Evolutionary conservation across 768 basidiomycete genomes (phyloP).

Genomic region (Boletus patriciae): DNA sequence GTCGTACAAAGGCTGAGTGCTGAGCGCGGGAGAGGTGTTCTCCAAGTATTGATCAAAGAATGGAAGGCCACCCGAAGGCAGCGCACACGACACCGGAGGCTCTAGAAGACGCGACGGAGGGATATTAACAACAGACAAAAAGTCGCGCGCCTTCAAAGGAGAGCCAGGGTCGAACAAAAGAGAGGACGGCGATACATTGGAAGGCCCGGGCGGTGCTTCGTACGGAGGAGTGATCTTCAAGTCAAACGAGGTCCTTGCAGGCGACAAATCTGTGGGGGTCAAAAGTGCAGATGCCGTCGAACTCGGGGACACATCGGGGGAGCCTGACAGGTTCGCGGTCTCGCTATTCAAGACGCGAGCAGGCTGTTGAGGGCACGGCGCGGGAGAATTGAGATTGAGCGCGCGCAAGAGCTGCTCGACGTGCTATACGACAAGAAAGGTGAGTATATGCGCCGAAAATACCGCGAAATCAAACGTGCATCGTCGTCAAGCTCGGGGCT

Average conservation of each 20-base stretch:
- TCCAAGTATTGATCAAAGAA: conserved; percentile 59
- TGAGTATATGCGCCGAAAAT: conserved; percentile 32
- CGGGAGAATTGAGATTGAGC: conserved; percentile 77
- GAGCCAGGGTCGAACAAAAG: conserved; percentile 48
- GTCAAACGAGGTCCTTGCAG: conserved; percentile 57
- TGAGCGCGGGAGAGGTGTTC: conserved; percentile 38
- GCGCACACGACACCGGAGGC: conserved; percentile 10
- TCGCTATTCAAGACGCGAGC: conserved; percentile 46
- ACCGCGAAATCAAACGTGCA: conserved; percentile 26
- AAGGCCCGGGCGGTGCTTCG: conserved; percentile 38
- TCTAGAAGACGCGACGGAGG: conserved; percentile 29
- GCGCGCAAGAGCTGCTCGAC: conserved; percentile 80
- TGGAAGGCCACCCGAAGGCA: conserved; percentile 35
- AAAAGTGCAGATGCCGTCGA: conserved; percentile 70
- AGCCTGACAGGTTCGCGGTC: conserved; percentile 40
- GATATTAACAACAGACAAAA: conserved; percentile 27
- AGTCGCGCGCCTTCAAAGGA: conserved; percentile 32
- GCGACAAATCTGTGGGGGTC: conserved; percentile 75
- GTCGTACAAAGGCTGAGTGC: conserved; percentile 37
- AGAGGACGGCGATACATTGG: conserved; percentile 37
- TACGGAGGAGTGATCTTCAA: conserved; percentile 53
- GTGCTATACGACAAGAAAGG: conserved; percentile 47
- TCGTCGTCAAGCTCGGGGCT: conserved; percentile 57
- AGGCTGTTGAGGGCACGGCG: conserved; percentile 47
- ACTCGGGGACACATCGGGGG: conserved; percentile 72